phyloP scores from a whole-genome alignment of 2,329 filamentous ascomycete genomes.

The Trichophyton equinum region DNA sequence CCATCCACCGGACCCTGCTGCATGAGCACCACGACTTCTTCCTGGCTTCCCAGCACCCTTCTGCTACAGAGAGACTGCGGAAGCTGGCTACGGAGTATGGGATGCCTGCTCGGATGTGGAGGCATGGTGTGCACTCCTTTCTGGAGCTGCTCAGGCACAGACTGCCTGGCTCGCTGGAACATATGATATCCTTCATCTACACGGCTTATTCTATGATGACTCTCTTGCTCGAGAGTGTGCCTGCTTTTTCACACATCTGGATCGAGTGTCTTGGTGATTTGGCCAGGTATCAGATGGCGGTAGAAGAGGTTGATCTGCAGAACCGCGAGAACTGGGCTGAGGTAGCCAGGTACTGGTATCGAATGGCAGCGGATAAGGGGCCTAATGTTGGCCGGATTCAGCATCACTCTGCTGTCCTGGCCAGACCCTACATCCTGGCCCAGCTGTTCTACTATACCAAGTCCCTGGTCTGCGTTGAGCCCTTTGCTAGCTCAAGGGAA shows the following conservation, averaged over 20 bases:
- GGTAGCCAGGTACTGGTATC: conserved; percentile 74
- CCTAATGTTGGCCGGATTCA: conserved; percentile 69
- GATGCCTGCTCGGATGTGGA: conserved; percentile 92
- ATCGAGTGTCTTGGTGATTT: conserved; percentile 85
- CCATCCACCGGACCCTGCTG: conserved; percentile 64
- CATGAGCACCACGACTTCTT: conserved; percentile 83
- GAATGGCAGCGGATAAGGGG: conserved; percentile 62
- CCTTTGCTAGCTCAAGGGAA: conserved; percentile 45
- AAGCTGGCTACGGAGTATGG: conserved; percentile 57
- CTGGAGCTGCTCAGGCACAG: conserved; percentile 63
- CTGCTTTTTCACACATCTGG: conserved; percentile 76
- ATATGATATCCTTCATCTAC: conserved; percentile 87
- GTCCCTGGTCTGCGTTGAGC: conserved; percentile 42
- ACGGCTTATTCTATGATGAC: conserved; percentile 84
- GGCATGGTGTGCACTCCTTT: conserved; percentile 78
- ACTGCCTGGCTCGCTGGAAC: conserved; percentile 64
- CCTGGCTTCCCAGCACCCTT: conserved; percentile 73
- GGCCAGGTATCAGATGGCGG: conserved; percentile 76
- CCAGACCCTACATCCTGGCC: conserved; percentile 44
- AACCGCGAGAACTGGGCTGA: conserved; percentile 72
- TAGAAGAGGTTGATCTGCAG: conserved; percentile 65
- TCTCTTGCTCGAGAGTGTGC: conserved; percentile 71
- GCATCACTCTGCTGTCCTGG: conserved; percentile 66
- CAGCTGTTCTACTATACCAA: conserved; percentile 50
- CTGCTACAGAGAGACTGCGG: conserved; percentile 54